Conservation (phyloP, 2,329 filamentous ascomycete species). For the Ceratocystis smalleyi region DNA sequence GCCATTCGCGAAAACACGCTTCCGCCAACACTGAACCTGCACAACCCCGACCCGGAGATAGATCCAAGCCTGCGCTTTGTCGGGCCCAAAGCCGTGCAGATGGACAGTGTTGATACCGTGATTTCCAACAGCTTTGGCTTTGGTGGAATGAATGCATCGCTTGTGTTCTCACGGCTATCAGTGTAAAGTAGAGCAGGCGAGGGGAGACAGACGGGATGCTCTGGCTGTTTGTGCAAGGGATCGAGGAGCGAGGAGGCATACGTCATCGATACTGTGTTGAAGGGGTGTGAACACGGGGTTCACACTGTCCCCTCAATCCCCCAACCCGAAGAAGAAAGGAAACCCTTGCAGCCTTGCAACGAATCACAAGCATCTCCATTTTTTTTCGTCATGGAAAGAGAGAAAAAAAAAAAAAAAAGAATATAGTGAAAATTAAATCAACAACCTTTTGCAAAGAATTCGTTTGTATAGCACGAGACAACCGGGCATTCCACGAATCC, state of each 20-base stretch:
- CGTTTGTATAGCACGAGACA: neutral
- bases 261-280: no score
- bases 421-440: neutral
- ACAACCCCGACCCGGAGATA: slow-evolving; percentile 38
- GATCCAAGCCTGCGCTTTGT: slow-evolving; percentile 77
- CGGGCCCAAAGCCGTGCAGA: slow-evolving; percentile 52
- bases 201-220: neutral
- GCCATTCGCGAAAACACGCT: slow-evolving; percentile 63
- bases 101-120: slow-evolving; percentile 49
- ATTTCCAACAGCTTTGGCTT: slow-evolving; percentile 96
- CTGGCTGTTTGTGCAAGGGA: neutral
- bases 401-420: neutral
- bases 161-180: slow-evolving; percentile 48
- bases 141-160: slow-evolving; percentile 82
- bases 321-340: slow-evolving; percentile 5
- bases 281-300: neutral
- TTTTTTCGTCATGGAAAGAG: neutral
- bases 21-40: slow-evolving; percentile 76
- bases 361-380: slow-evolving; percentile 3
- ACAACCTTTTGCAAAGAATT: neutral
- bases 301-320: slow-evolving; percentile 12
- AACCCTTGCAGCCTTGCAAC: slow-evolving; percentile 14
- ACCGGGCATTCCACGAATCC: neutral
- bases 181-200: neutral
- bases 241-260: neutral